A percentile compares a stretch with the other conserved stretches of the same genome.
These are phyloP conservation scores for Acanthamoeba triangularis DNA, from an alignment of 208 protist genomes.

Conservation along the genomic window DNA sequence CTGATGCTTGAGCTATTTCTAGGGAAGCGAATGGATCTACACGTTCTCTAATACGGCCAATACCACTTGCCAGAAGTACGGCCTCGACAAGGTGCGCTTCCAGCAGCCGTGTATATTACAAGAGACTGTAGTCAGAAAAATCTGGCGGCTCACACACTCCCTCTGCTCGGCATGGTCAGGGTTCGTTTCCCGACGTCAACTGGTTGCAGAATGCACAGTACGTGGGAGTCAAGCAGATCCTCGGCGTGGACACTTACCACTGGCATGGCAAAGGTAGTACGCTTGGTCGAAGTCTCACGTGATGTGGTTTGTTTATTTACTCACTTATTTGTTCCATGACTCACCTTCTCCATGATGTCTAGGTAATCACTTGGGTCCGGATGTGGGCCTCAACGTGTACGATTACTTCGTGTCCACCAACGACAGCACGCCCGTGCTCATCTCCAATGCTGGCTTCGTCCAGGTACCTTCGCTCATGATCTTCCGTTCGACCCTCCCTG, in stretches of 20 bases:
- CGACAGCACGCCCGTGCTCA: conserved; percentile 34
- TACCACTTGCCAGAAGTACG: conserved; percentile 2
- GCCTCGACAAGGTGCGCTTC: not conserved
- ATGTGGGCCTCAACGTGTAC: conserved; percentile 6
- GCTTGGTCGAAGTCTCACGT: too few species aligned
- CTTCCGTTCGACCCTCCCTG: not conserved
- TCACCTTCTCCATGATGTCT: too few species aligned
- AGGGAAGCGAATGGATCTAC: conserved; percentile 38
- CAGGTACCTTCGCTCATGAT: not conserved
- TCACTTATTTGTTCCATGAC: not conserved
- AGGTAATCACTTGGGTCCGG: conserved; percentile 33
- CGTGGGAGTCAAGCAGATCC: not conserved
- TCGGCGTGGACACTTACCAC: conserved; percentile 5
- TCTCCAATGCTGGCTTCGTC: conserved; percentile 46
- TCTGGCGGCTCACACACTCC: not conserved
- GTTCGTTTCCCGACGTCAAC: conserved; percentile 1
- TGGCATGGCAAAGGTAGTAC: conserved; percentile 44
- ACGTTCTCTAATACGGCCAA: not conserved
- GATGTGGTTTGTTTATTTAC: not conserved
- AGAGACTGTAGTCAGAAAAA: not conserved
- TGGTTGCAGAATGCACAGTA: conserved; percentile 41
- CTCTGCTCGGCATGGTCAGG: not conserved
- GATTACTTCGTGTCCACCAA: not conserved
- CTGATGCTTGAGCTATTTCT: too few species aligned
- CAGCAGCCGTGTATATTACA: not conserved